Percentiles rank a stretch among this genome's conserved stretches.
phyloP scores from a whole-genome alignment of 2,329 filamentous ascomycete species.

The Dactylonectria estremocensis region DNA sequence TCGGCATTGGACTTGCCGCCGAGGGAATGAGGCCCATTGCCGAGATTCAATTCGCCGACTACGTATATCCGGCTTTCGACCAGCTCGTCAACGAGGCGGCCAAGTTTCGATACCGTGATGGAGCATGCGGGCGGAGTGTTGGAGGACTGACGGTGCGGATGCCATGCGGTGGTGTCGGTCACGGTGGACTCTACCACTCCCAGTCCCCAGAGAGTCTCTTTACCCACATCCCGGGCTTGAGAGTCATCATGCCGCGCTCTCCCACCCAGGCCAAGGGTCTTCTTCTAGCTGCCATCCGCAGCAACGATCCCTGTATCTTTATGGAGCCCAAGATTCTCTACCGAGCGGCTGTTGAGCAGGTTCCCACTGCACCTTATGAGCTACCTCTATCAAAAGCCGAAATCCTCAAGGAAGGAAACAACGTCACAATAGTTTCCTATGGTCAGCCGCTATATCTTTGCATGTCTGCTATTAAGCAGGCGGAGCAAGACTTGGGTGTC shows the following conservation, averaged over 20 bases:
- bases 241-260: constrained; percentile 88
- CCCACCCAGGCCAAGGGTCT: constrained; percentile 92
- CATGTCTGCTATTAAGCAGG: constrained; percentile 80
- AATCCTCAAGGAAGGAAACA: constrained; percentile 82
- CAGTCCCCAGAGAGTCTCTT: constrained; percentile 93
- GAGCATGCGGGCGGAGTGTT: constrained; percentile 69
- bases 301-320: constrained; percentile 91
- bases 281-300: constrained; percentile 80
- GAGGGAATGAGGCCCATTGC: constrained; percentile 94
- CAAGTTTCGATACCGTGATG: constrained; percentile 86
- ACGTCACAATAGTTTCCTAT: constrained; percentile 89
- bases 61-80: constrained; percentile 93
- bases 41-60: constrained; percentile 97
- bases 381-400: constrained; percentile 90
- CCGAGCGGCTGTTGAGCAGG: constrained; percentile 91
- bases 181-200: constrained; percentile 89
- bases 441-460: constrained; percentile 92
- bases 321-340: constrained; percentile 97
- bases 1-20: constrained; percentile 90
- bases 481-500: constrained; percentile 81
- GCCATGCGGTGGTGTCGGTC: constrained; percentile 91
- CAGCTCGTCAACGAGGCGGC: constrained; percentile 95
- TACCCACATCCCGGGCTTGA: constrained; percentile 87
- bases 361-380: constrained; percentile 85
- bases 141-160: constrained; percentile 91